Percentiles rank a stretch among this genome's conserved stretches.
Conservation (phyloP, 208 protist species). For the Crithidia thermophila region DNA sequence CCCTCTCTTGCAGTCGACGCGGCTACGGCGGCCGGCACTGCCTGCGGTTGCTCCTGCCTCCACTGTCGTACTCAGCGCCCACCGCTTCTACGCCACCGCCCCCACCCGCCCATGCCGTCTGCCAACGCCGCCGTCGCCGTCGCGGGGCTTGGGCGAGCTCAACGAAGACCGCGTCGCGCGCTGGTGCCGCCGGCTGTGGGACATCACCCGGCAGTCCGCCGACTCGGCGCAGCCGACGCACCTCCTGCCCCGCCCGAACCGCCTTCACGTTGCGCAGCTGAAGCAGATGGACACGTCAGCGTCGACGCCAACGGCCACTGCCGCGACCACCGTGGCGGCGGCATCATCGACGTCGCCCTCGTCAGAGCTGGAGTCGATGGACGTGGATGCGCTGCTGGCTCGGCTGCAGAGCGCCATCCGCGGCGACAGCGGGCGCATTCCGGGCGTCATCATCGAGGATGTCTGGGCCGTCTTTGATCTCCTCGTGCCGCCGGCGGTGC, state of each 20-base stretch:
- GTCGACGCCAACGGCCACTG: background rate
- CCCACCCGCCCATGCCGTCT: background rate
- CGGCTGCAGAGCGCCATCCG: constrained; percentile 42
- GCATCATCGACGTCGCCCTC: background rate
- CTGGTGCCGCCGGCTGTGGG: constrained; percentile 79
- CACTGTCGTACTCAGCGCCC: background rate
- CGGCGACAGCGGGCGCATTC: constrained; percentile 51
- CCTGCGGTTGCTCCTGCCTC: background rate
- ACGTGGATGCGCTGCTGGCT: constrained; percentile 24
- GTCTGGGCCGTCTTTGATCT: constrained; percentile 74
- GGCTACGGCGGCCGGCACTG: background rate
- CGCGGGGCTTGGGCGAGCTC: constrained; percentile 7
- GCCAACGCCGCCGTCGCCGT: background rate
- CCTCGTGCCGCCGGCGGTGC: constrained; percentile 49
- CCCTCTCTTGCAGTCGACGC: background rate
- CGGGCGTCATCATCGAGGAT: constrained; percentile 55
- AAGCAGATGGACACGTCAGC: background rate
- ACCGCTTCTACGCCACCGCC: background rate
- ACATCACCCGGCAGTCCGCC: constrained; percentile 30
- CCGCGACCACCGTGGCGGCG: background rate
- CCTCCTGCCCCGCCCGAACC: constrained; percentile 11
- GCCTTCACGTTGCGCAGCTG: constrained; percentile 17
- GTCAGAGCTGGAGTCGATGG: constrained; percentile 8
- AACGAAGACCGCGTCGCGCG: constrained; percentile 63
- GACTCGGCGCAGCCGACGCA: background rate